Conservation (phyloP, 2,329 filamentous ascomycete species). For the Paecilomyces sp. region DNA sequence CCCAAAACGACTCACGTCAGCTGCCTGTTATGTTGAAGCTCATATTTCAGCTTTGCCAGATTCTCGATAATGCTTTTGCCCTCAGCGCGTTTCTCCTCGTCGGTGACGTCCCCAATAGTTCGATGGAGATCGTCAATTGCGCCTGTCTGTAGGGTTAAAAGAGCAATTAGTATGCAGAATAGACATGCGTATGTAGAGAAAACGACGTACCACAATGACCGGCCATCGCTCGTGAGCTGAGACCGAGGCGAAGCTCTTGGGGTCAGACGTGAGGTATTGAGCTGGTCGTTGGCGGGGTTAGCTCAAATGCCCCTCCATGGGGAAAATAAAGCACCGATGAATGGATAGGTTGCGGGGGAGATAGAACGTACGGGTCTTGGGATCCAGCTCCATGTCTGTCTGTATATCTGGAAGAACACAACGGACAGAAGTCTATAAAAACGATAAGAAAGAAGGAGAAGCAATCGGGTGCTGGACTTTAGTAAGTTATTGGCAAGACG, state of each 20-base stretch:
- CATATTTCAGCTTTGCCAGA: conserved; percentile 82
- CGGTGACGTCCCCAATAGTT: conserved; percentile 40
- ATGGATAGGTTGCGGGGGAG: background rate
- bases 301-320: conserved; percentile 5
- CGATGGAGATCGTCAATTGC: conserved; percentile 93
- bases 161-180: background rate
- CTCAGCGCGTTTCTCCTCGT: conserved; percentile 59
- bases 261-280: conserved; percentile 71
- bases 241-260: conserved; percentile 75
- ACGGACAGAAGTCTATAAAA: background rate
- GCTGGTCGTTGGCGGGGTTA: conserved; percentile 42
- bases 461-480: background rate
- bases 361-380: conserved; percentile 58
- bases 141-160: conserved; percentile 57
- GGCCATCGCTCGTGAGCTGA: conserved; percentile 89
- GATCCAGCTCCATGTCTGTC: conserved; percentile 62
- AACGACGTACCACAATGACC: conserved; percentile 68
- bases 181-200: background rate
- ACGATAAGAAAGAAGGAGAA: background rate
- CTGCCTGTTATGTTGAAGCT: conserved; percentile 79
- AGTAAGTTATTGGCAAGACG: background rate
- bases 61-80: conserved; percentile 80
- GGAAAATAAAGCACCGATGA: background rate
- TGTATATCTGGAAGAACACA: background rate
- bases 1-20: conserved; percentile 54